Percentiles rank a stretch among this genome's conserved stretches.
Evolutionary conservation across 805 yeast species (phyloP).

Genomic region (Starmerella sp.): DNA sequence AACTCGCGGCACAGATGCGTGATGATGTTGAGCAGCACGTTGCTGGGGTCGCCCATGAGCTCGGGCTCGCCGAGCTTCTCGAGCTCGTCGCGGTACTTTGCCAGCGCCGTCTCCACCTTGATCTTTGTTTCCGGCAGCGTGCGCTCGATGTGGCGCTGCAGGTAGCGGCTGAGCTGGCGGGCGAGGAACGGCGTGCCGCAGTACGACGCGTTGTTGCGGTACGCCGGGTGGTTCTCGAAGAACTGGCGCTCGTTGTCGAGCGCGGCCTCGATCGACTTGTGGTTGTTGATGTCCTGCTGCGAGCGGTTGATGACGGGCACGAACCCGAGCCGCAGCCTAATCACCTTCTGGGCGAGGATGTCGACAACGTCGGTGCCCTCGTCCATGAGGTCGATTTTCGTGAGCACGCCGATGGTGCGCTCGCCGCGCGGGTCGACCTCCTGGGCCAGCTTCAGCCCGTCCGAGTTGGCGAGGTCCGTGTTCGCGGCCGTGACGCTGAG

Average conservation of each 20-base stretch:
- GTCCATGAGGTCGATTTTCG: constrained; percentile 95
- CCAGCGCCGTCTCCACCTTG: constrained; percentile 72
- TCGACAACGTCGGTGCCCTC: constrained; percentile 95
- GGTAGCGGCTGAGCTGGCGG: constrained; percentile 74
- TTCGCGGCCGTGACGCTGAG: constrained; percentile 93
- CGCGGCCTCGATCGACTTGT: constrained; percentile 81
- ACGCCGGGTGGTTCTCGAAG: constrained; percentile 83
- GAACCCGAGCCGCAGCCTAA: constrained; percentile 89
- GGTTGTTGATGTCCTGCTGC: constrained; percentile 84
- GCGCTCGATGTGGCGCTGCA: constrained; percentile 79
- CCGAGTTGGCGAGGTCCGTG: constrained; percentile 93
- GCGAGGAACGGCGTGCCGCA: constrained; percentile 99
- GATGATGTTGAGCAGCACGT: constrained; percentile 79
- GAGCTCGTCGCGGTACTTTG: constrained; percentile 75
- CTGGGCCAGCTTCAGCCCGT: constrained; percentile 89
- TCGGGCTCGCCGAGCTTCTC: constrained; percentile 75
- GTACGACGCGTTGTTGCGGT: constrained; percentile 83
- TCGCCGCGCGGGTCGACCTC: constrained; percentile 96
- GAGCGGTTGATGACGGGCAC: constrained; percentile 96
- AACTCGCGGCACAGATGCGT: constrained; percentile 89
- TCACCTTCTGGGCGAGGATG: constrained; percentile 87
- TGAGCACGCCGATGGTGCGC: constrained; percentile 92
- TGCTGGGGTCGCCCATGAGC: constrained; percentile 56
- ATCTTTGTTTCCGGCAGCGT: constrained; percentile 87
- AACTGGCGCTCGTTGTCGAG: constrained; percentile 65